phyloP scores from a whole-genome alignment of 2,329 filamentous ascomycete genomes.

The Calonectria hawksworthii region DNA sequence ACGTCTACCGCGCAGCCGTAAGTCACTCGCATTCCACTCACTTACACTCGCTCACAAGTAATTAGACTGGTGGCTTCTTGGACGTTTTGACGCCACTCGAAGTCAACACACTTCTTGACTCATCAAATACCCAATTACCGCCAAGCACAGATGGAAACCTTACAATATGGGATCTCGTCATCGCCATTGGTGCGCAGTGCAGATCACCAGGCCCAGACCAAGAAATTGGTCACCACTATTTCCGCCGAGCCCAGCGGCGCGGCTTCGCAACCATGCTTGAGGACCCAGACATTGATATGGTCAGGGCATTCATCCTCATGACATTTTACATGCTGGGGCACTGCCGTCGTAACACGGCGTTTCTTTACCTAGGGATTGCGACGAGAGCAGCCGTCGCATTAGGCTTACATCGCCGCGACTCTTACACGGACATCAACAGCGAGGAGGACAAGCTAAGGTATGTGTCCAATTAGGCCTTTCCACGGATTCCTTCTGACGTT shows the following conservation, averaged over 20 bases:
- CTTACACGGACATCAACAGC: constrained; percentile 34
- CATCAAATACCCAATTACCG: constrained; percentile 20
- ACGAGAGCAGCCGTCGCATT: constrained; percentile 69
- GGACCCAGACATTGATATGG: constrained; percentile 45
- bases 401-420: constrained; percentile 61
- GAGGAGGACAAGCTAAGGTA: constrained; percentile 38
- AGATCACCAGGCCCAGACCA: constrained; percentile 33
- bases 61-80: constrained; percentile 52
- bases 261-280: constrained; percentile 43
- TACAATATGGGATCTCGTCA: constrained; percentile 34
- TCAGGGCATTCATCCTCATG: constrained; percentile 63
- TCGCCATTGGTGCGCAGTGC: constrained; percentile 46
- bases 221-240: constrained; percentile 53
- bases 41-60: background rate
- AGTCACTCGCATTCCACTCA: background rate
- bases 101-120: constrained; percentile 42
- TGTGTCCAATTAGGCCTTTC: background rate
- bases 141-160: constrained; percentile 1
- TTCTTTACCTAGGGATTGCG: constrained; percentile 74
- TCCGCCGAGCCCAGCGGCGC: constrained; percentile 56
- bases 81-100: constrained; percentile 50
- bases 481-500: background rate
- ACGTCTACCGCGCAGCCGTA: constrained; percentile 36
- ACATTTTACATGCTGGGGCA: constrained; percentile 78
- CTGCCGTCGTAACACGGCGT: constrained; percentile 73